Base-by-base conservation (phyloP, 495 filamentous ascomycete species). In the Xylaria scruposa region DNA sequence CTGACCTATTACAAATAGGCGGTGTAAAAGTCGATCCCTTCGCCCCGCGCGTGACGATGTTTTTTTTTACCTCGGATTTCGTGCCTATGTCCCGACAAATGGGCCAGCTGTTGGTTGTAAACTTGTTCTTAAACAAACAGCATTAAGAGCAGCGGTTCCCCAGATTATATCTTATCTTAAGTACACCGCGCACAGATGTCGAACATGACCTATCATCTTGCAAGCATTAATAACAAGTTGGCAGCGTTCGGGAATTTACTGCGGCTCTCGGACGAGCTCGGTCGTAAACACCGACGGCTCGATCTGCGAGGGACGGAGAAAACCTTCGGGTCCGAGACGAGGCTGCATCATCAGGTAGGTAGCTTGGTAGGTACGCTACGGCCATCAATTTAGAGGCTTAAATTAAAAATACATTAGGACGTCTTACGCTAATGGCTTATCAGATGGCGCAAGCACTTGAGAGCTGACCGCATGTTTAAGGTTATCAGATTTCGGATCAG, bases 221-320 rank as follows among this genome's bases (percentile, higher is more conserved):
- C 31, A 67, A 31, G 17, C 15, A 54, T 40, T 38, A 54, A 56
- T 46, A 36, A 42, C 4, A n/a, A 31, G 29, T 17, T n/a, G 24
- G 5, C 6, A 38, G 2, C 19, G 51, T 15, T 62, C 61, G 7
- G 67, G 26, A 31, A 21, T 33, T 19, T 19, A 38, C 26, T 36
- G 15, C 47, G 46, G 46, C n/a, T 6, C 60, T 65, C 60, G 69
- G 70, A 67, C 72, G 44, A 68, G 69, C 75, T 78, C 77, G 77
- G 77, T 67, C 65, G 72, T 74, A 78, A 76, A 56, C 40, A 44
- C 70, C 53, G 65, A 77, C 71, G 69, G 73, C 8, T 61, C 46
- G n/a, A 69, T 64, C 67, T 44, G 63, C 49, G 51, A 5, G n/a
- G 13, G 3, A 49, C 71, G 71, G 71, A 73, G 67, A 56, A 71